phyloP scores from a whole-genome alignment of 2,329 filamentous ascomycete species.

The Niveomyces coronatus region DNA sequence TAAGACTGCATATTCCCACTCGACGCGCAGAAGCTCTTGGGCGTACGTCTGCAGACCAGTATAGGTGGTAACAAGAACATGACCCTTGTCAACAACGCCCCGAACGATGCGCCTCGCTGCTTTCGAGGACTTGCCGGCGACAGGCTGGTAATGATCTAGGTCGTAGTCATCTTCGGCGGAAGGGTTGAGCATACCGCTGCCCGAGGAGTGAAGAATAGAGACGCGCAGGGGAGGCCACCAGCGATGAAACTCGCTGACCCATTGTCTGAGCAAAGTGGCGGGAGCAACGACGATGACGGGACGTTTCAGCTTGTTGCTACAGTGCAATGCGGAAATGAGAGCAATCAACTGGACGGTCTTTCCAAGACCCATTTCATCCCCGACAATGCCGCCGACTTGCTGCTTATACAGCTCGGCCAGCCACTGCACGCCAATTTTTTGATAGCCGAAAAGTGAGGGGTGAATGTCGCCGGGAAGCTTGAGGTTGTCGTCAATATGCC shows the following conservation, averaged over 20 bases:
- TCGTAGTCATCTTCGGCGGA: conserved; percentile 45
- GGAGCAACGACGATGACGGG: conserved; percentile 89
- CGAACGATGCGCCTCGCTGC: conserved; percentile 73
- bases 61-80: conserved; percentile 93
- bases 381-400: conserved; percentile 85
- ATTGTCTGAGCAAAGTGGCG: conserved; percentile 90
- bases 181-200: conserved; percentile 93
- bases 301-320: conserved; percentile 74
- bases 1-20: conserved; percentile 90
- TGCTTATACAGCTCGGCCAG: conserved; percentile 85
- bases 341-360: conserved; percentile 71
- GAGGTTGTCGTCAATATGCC: conserved; percentile 63
- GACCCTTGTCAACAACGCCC: conserved; percentile 71
- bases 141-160: conserved; percentile 30
- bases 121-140: conserved; percentile 30
- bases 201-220: conserved; percentile 88
- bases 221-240: conserved; percentile 99
- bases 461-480: conserved; percentile 87
- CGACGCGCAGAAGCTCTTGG: conserved; percentile 66
- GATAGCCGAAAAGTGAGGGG: conserved; percentile 87
- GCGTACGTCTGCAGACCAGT: conserved; percentile 90
- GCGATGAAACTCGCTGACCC: conserved; percentile 95
- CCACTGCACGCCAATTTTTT: conserved; percentile 96
- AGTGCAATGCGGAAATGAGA: conserved; percentile 83
- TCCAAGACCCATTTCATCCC: conserved; percentile 97